Conservation (phyloP, 805 yeast genomes). For the Yarrowia sp. region DNA sequence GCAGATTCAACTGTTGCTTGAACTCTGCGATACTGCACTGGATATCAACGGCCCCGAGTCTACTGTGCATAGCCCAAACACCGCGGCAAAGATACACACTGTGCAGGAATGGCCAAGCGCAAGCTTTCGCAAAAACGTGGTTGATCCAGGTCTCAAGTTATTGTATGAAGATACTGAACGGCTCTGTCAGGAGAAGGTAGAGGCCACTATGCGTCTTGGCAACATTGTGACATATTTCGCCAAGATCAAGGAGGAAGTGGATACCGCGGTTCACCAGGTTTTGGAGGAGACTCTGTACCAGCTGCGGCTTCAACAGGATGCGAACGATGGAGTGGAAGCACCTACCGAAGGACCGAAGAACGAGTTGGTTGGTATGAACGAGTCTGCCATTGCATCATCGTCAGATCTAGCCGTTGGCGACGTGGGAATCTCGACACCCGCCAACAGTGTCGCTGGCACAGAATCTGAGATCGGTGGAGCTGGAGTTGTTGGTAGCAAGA, state of each 20-base stretch:
- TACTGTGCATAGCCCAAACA: not conserved
- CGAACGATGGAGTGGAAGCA: constrained; percentile 24
- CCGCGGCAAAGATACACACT: constrained; percentile 5
- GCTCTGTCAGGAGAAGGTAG: constrained; percentile 62
- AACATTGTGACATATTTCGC: constrained; percentile 73
- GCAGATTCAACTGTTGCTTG: constrained; percentile 52
- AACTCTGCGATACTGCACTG: constrained; percentile 72
- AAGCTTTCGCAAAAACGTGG: constrained; percentile 1
- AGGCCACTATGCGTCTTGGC: constrained; percentile 64
- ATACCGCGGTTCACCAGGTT: constrained; percentile 58
- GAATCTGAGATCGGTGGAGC: constrained; percentile 1
- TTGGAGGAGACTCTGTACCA: constrained; percentile 54
- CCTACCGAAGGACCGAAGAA: not conserved
- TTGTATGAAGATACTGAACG: constrained; percentile 66
- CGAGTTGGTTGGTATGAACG: not conserved
- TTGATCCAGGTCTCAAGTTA: constrained; percentile 55
- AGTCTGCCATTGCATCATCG: not conserved
- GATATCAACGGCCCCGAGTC: constrained; percentile 68
- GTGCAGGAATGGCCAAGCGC: constrained; percentile 26
- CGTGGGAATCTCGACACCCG: constrained; percentile 1
- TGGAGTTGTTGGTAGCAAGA: not conserved
- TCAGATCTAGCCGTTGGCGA: constrained; percentile 14
- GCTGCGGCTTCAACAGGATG: constrained; percentile 7
- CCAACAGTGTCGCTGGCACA: not conserved
- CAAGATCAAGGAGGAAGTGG: constrained; percentile 75